Evolutionary conservation across 2,329 filamentous ascomycete species (phyloP), one percentile per base, ranked within the genome.

Genomic region (Penicillium sp.): DNA sequence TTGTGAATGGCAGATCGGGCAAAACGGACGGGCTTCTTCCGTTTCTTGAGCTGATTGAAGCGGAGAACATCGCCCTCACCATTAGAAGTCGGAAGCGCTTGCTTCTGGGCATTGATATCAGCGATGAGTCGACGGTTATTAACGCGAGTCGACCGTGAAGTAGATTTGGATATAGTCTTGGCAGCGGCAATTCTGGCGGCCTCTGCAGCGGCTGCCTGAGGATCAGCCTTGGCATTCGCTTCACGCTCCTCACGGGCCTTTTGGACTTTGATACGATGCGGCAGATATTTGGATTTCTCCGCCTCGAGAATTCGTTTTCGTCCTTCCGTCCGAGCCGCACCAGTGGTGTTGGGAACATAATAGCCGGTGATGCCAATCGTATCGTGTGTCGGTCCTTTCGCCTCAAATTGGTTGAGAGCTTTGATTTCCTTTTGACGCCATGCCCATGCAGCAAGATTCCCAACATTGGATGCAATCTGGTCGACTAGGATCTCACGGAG

Each of bases 41-140:
- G 86, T 72, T 97, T 98, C 78, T 97, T 96, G 43, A 98, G 82
- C 72, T 97, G 93, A 68, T 98, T 98, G 78, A 98, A 98, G 43
- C 91, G 86, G 58, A 98, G 80, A 19, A 93, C 88, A 57, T 96
- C 91, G 39, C 89, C 87, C 53, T 95, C 90, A 11, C 76, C 76
- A 37, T 84, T 85, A 14, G 88, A 77, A 9, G 83, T 85, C 14
- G 74, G 72, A 41, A 81, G 67, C 11, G 73, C 75, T 69, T 88
- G 88, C 73, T 95, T 94, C 65, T 96, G 90, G 31, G 93, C 87
- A 62, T 94, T 94, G 54, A 98, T 84, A 59, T 97, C 93, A 39
- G 93, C 93, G 50, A 94, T 86, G 47, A 94, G 84, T 33, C 93
- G 87, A 43, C 93, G 87, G 63, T 97, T 96, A 64, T 95, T 96